phyloP scores from a whole-genome alignment of 345 rosid genomes.

The Pelargonium nanum region DNA sequence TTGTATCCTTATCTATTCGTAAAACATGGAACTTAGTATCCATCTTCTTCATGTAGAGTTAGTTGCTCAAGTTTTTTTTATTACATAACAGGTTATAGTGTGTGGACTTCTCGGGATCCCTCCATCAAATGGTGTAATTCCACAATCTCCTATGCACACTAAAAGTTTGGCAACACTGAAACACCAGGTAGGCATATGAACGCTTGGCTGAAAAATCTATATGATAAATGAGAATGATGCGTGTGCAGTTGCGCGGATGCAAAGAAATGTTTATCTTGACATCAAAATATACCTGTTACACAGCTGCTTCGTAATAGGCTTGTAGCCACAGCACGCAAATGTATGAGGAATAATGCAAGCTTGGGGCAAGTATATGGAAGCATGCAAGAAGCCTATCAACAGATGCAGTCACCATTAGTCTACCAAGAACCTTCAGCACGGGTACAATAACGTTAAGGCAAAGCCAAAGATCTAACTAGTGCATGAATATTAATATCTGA shows the following conservation, averaged over 20 bases:
- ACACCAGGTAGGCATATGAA: constrained; percentile 43
- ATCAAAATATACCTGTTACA: constrained; percentile 3
- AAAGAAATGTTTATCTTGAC: not conserved
- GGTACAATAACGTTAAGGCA: too few species aligned
- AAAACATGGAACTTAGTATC: too few species aligned
- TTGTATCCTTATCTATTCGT: too few species aligned
- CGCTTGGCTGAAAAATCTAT: not conserved
- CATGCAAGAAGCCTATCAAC: constrained; percentile 70
- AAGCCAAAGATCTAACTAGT: too few species aligned
- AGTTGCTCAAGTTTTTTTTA: not conserved
- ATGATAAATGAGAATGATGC: too few species aligned
- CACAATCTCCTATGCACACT: constrained; percentile 84
- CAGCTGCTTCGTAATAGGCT: constrained; percentile 65
- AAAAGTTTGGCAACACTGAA: constrained; percentile 73
- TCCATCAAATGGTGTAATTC: constrained; percentile 77
- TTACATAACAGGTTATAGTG: constrained; percentile 40
- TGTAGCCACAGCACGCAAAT: constrained; percentile 49
- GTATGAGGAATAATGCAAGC: constrained; percentile 43
- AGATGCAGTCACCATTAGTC: constrained; percentile 60
- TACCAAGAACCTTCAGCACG: constrained; percentile 45
- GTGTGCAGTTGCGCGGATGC: not conserved
- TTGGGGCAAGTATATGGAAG: constrained; percentile 55
- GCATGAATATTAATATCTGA: not conserved
- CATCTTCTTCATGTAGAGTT: too few species aligned
- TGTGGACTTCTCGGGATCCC: constrained; percentile 78